phyloP scores from a whole-genome alignment of 306 rosid genomes.

The Castanea sativa region DNA sequence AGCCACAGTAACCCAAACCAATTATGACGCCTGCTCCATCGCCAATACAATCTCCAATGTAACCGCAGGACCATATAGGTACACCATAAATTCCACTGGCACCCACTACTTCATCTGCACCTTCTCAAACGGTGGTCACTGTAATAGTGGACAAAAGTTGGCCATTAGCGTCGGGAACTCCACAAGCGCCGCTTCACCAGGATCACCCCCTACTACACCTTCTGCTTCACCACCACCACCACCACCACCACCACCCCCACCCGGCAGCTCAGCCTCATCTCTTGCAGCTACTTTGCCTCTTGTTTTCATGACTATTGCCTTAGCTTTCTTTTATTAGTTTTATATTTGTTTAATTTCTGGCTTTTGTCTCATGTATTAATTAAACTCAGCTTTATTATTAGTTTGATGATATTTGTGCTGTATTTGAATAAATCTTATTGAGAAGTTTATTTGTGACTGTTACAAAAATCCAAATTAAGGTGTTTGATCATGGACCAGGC shows the following conservation, averaged over 20 bases:
- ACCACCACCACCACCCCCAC: slow-evolving; percentile 18
- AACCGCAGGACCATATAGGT: slow-evolving; percentile 15
- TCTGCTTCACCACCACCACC: not conserved
- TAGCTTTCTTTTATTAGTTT: slow-evolving; percentile 12
- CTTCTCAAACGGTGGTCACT: slow-evolving; percentile 25
- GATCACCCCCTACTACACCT: too few species aligned
- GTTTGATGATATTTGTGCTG: not conserved
- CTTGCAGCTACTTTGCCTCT: slow-evolving; percentile 17
- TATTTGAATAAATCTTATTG: too few species aligned
- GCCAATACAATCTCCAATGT: not conserved
- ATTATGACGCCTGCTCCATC: not conserved
- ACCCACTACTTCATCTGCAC: slow-evolving; percentile 34
- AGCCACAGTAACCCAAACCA: slow-evolving; percentile 1
- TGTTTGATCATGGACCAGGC: too few species aligned
- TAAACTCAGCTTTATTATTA: not conserved
- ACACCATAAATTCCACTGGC: slow-evolving; percentile 4
- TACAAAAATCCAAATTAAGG: too few species aligned
- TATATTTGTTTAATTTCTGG: not conserved
- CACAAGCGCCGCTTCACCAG: not conserved
- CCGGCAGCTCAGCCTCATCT: slow-evolving; percentile 23
- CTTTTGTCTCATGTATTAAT: not conserved
- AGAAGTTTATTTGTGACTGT: too few species aligned
- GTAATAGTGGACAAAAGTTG: slow-evolving; percentile 51
- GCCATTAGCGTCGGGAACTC: slow-evolving; percentile 25
- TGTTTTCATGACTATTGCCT: slow-evolving; percentile 15